Percentiles rank a stretch among this genome's conserved stretches.
Evolutionary conservation across 148 eudicot species (phyloP).

Genomic region (Rhododendron molle): DNA sequence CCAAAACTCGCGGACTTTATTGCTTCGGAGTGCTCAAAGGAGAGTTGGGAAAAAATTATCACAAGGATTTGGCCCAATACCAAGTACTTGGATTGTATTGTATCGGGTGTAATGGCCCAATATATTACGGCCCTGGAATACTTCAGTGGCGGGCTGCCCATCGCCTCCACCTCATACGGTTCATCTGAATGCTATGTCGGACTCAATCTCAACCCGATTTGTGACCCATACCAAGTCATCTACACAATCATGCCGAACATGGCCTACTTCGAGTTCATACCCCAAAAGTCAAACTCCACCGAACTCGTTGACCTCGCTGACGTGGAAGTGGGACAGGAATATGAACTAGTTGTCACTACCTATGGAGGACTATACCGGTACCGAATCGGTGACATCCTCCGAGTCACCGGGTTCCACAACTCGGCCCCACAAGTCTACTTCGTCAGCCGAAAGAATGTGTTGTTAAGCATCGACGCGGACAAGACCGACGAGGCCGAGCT

Average conservation of each 20-base stretch:
- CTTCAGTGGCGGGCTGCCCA: conserved; percentile 65
- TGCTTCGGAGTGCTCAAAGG: conserved; percentile 33
- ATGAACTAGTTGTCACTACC: background rate
- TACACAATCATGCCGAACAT: background rate
- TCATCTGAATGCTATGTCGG: conserved; percentile 72
- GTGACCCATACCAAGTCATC: background rate
- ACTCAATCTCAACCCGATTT: conserved; percentile 53
- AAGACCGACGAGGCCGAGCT: background rate
- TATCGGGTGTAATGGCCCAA: conserved; percentile 64
- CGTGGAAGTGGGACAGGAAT: background rate
- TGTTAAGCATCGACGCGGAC: background rate
- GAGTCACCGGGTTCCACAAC: conserved; percentile 3
- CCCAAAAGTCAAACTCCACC: background rate
- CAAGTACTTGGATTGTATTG: conserved; percentile 60
- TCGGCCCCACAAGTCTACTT: background rate
- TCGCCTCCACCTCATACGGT: conserved; percentile 54
- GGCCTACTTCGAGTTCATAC: background rate
- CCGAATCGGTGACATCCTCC: background rate
- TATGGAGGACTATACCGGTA: background rate
- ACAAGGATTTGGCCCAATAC: conserved; percentile 75
- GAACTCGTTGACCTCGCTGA: background rate
- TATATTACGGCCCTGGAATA: conserved; percentile 64
- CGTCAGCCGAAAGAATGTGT: background rate
- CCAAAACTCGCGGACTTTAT: conserved; percentile 45
- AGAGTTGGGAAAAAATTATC: conserved; percentile 70